phyloP scores from a whole-genome alignment of 176 grass and related monocot genomes.

The Raddia guianensis region DNA sequence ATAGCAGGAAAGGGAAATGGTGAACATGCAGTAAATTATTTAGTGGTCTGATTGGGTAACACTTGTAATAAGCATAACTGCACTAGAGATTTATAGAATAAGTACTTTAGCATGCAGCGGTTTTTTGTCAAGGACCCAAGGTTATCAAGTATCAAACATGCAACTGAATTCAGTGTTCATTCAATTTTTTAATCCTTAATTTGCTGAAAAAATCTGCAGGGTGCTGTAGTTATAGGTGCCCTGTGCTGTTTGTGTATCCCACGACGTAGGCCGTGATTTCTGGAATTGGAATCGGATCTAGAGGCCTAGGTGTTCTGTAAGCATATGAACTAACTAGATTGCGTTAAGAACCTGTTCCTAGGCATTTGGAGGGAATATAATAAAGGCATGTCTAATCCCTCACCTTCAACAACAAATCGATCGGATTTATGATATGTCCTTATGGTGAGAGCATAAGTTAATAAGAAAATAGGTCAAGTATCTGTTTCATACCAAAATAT shows the following conservation, averaged over 20 bases:
- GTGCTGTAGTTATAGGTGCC: not conserved
- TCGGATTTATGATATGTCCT: not conserved
- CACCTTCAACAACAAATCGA: not conserved
- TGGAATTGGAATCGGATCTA: not conserved
- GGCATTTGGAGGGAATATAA: not conserved
- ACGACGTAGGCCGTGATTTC: not conserved
- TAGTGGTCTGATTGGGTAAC: not conserved
- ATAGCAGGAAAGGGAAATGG: not conserved
- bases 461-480: not conserved
- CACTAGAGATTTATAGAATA: constrained; percentile 16
- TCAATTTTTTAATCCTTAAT: not conserved
- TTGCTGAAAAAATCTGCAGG: not conserved
- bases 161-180: not conserved
- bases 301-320: not conserved
- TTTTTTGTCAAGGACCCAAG: no score
- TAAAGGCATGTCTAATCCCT: not conserved
- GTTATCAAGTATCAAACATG: not conserved
- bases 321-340: not conserved
- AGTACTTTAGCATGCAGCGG: not conserved
- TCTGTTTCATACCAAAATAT: not conserved
- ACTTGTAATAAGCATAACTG: not conserved
- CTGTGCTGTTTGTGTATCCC: not conserved
- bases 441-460: not conserved
- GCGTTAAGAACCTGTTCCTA: not conserved
- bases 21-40: not conserved